Conservation (phyloP, 257 asterid genomes). For the Solanum virginianum region DNA sequence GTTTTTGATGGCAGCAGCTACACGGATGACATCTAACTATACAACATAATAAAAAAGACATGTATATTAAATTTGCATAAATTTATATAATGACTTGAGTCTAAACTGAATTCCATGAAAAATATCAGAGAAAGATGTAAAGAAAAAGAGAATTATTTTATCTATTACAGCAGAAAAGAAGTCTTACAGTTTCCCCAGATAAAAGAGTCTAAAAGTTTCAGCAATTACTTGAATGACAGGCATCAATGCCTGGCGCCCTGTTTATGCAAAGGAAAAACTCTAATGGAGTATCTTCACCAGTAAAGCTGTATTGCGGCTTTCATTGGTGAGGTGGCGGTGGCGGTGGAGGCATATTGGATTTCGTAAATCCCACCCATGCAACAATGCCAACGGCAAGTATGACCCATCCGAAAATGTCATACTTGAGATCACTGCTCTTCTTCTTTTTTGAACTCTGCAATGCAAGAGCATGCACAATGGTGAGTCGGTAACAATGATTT, state of each 20-base stretch:
- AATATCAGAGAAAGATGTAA: not conserved
- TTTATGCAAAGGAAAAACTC: not conserved
- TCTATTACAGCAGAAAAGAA: not conserved
- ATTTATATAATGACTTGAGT: not conserved
- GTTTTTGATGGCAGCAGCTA: not conserved
- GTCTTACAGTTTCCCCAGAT: not conserved
- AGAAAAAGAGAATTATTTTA: not conserved
- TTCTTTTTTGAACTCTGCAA: slow-evolving; percentile 34
- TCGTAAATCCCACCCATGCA: slow-evolving; percentile 58
- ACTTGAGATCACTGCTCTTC: slow-evolving; percentile 53
- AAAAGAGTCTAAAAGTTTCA: not conserved
- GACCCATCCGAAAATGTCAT: slow-evolving; percentile 57
- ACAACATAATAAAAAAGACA: too few relatives aligned
- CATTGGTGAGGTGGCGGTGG: slow-evolving; percentile 26
- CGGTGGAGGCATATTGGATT: slow-evolving; percentile 32
- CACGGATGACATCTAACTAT: not conserved
- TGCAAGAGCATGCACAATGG: not conserved
- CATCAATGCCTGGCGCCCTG: not conserved
- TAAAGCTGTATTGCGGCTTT: not conserved
- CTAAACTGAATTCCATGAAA: not conserved
- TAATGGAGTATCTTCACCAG: not conserved
- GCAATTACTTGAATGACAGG: not conserved
- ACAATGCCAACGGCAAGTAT: slow-evolving; percentile 58
- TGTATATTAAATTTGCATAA: not conserved
- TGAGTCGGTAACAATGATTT: not conserved